Conservation (phyloP, 2,329 filamentous ascomycete genomes). For the Aspergillus versicolor region DNA sequence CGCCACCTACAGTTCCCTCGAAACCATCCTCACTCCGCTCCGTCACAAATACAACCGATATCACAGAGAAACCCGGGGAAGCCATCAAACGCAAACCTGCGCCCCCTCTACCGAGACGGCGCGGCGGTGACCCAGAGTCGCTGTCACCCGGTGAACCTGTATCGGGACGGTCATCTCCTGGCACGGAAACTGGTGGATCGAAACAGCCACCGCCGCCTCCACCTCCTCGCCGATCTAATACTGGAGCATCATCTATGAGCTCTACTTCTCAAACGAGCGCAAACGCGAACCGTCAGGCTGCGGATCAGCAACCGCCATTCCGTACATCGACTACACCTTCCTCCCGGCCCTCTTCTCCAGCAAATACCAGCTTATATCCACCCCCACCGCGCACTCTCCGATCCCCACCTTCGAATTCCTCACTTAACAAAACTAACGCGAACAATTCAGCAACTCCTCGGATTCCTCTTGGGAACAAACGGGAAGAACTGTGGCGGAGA, state of each 20-base stretch:
- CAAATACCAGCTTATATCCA: constrained; percentile 24
- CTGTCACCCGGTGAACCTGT: not conserved
- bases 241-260: constrained; percentile 20
- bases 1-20: constrained; percentile 43
- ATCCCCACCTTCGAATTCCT: constrained; percentile 24
- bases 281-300: constrained; percentile 18
- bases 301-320: constrained; percentile 26
- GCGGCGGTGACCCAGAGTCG: constrained; percentile 17
- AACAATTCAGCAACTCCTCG: constrained; percentile 20
- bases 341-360: constrained; percentile 28
- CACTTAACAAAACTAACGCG: constrained; percentile 18
- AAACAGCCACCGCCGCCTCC: constrained; percentile 31
- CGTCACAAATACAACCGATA: constrained; percentile 26
- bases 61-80: constrained; percentile 18
- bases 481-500: constrained; percentile 50
- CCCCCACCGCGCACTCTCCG: constrained; percentile 20
- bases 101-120: constrained; percentile 41
- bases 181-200: constrained; percentile 10
- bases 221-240: constrained; percentile 34
- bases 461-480: constrained; percentile 43
- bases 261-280: constrained; percentile 15
- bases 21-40: constrained; percentile 46
- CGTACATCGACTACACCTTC: constrained; percentile 21
- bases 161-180: not conserved
- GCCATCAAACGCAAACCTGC: constrained; percentile 33